Conservation (phyloP, 2,329 filamentous ascomycete species). For the Clonostachys solani region DNA sequence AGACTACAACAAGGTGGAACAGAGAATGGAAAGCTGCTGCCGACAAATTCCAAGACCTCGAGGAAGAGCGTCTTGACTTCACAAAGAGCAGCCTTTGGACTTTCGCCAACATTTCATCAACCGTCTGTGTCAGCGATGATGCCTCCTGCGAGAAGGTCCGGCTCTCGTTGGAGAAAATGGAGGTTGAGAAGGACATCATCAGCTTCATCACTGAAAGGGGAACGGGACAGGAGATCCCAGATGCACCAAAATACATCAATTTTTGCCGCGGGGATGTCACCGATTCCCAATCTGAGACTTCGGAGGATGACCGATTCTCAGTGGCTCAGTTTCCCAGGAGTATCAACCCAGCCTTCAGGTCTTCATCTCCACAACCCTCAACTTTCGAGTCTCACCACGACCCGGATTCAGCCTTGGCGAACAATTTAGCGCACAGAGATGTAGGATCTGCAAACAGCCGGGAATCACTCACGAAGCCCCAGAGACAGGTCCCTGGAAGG, state of each 20-base stretch:
- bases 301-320: conserved; percentile 85
- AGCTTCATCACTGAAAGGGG: conserved; percentile 84
- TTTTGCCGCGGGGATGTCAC: conserved; percentile 86
- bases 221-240: conserved; percentile 95
- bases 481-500: conserved; percentile 30
- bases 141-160: conserved; percentile 95
- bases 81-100: conserved; percentile 97
- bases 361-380: conserved; percentile 93
- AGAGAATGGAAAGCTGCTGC: conserved; percentile 97
- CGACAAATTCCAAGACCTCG: conserved; percentile 98
- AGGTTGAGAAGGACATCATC: conserved; percentile 92
- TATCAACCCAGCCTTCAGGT: conserved; percentile 92
- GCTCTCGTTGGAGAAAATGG: conserved; percentile 87
- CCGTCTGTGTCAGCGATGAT: conserved; percentile 96
- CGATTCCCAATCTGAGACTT: conserved; percentile 77
- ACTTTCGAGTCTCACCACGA: conserved; percentile 91
- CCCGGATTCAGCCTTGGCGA: conserved; percentile 68
- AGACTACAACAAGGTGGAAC: conserved; percentile 95
- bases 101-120: conserved; percentile 95
- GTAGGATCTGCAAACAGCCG: conserved; percentile 36
- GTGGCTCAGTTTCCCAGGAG: conserved; percentile 93
- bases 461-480: conserved; percentile 47
- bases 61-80: conserved; percentile 95
- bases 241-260: conserved; percentile 97
- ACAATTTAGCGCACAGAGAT: conserved; percentile 61